Evolutionary conservation across 1,139 yeast species (phyloP).

Genomic region (Trichomonascaceae sp.): DNA sequence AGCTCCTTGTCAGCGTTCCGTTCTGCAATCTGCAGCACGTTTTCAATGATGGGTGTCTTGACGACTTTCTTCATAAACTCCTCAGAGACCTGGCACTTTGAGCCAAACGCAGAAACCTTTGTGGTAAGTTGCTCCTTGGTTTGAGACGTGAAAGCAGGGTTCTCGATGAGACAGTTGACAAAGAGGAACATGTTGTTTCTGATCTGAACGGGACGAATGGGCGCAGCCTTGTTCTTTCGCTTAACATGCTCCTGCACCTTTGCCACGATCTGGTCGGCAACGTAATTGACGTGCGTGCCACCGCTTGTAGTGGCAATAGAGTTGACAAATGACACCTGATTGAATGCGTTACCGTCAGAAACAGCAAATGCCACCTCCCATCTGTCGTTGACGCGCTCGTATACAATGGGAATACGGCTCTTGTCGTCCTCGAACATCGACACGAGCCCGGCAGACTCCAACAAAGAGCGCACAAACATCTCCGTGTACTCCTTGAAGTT

Average conservation of each 20-base stretch:
- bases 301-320: constrained; percentile 97
- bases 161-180: constrained; percentile 83
- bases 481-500: constrained; percentile 83
- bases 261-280: constrained; percentile 71
- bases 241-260: constrained; percentile 63
- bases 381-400: constrained; percentile 62
- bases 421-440: constrained; percentile 16
- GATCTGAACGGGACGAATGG: constrained; percentile 79
- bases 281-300: constrained; percentile 87
- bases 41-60: constrained; percentile 73
- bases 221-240: constrained; percentile 59
- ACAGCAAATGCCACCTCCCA: constrained; percentile 97
- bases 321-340: constrained; percentile 93
- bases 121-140: constrained; percentile 95
- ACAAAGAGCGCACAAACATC: constrained; percentile 69
- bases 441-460: constrained; percentile 27
- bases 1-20: constrained; percentile 82
- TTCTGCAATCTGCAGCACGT: constrained; percentile 68
- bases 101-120: constrained; percentile 78
- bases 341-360: constrained; percentile 68
- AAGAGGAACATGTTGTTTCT: constrained; percentile 83
- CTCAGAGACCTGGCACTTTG: constrained; percentile 62
- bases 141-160: constrained; percentile 96
- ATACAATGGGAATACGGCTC: constrained; percentile 52
- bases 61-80: constrained; percentile 59